Conservation (phyloP, 257 asterid genomes). For the Voacanga thouarsii region DNA sequence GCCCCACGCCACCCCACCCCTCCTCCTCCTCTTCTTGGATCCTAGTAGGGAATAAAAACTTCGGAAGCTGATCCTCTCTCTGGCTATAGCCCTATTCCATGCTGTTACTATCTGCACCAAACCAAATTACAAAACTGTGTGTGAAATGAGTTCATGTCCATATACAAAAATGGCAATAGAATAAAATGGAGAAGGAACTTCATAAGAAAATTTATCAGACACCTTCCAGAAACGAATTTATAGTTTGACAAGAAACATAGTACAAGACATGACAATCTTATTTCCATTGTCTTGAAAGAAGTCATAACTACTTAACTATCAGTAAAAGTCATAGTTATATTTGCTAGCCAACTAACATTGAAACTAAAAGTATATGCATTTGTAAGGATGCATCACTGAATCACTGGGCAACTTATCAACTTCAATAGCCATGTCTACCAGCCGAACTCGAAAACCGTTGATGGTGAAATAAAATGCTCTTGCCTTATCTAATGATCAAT, state of each 20-base stretch:
- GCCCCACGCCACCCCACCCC: no score
- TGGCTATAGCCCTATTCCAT: no score
- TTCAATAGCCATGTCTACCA: slow-evolving; percentile 8
- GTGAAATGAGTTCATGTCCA: no score
- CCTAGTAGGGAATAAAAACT: no score
- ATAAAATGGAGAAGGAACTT: background rate
- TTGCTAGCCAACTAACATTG: background rate
- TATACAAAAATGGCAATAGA: background rate
- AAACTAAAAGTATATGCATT: background rate
- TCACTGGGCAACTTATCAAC: background rate
- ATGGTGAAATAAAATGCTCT: slow-evolving; percentile 10
- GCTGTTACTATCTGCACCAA: background rate
- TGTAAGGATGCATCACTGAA: background rate
- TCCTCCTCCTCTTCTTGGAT: no score
- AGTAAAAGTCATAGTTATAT: background rate
- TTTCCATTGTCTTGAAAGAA: background rate
- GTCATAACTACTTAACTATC: background rate
- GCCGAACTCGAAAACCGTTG: slow-evolving; percentile 9
- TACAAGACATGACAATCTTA: background rate
- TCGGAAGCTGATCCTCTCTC: background rate
- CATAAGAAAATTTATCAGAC: background rate
- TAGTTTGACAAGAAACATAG: background rate
- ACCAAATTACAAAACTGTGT: background rate
- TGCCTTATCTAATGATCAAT: slow-evolving; percentile 16
- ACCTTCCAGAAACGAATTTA: background rate